Evolutionary conservation across 345 rosid species (phyloP), one percentile per base, ranked within the genome.

Genomic region (Syzygium oleosum): DNA sequence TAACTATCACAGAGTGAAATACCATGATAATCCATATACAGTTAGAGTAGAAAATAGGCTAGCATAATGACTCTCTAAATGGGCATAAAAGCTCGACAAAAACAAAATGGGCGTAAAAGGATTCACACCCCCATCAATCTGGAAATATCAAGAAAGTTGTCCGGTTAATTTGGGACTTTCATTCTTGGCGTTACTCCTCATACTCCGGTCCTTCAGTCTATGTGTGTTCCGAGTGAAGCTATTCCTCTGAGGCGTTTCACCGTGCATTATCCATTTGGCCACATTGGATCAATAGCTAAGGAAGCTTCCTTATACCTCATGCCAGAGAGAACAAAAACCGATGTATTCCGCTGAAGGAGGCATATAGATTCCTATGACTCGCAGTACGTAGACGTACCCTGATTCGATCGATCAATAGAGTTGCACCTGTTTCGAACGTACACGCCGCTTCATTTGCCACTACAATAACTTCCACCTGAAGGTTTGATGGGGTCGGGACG

Each of bases 331-430:
- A 96, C 96, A 73, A 94, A 86, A 87, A 96, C 88, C 51, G 55
- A 96, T 90, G 86, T 97, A 96, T 87, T 96, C 99, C 85, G 88
- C 96, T 3, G 98, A 96, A 85, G 98, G 96, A 12, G 94, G 94
- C 94, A 95, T 95, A 80, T 90, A 93, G 56, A 96, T 52, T 43
- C 95, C 99, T 77, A 97, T 84, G 29, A 94, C 90, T 91, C 92
- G 94, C 7, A 98, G 95, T 68, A 46, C 79, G 85, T 91, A 91
- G 11, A 51, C 80, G 89, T 88, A 86, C 85, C 55, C 79, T 12
- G 63, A 56, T 29, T 89, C 93, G 3, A 87, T 63, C 93, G 2
- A 87, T 63, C 53, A 14, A 43, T 58, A 46, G 63, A 23, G 63
- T 5, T 58, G 63, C 25, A 23, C 63, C 63, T 0, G 29, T 58